These are phyloP conservation scores for Cercospora sesami DNA, from an alignment of 2,329 filamentous ascomycete genomes.

Conservation along the genomic window DNA sequence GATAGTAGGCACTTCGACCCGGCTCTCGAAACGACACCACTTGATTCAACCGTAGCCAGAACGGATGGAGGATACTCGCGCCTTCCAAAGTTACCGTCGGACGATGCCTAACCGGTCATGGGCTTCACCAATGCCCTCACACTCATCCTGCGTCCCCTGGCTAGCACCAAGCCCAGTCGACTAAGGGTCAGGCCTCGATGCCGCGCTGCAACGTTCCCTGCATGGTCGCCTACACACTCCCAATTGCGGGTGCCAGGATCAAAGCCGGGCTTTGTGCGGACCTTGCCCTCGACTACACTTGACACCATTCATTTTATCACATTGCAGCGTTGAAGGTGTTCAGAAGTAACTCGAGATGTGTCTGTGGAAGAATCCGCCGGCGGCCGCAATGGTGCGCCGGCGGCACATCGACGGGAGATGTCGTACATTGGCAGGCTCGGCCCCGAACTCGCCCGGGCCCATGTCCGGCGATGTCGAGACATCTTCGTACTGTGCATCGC, in stretches of 20 bases:
- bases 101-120: background rate
- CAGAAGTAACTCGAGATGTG: background rate
- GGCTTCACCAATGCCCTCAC: background rate
- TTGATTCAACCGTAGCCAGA: background rate
- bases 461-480: background rate
- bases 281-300: background rate
- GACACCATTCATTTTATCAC: background rate
- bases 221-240: background rate
- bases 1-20: background rate
- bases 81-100: background rate
- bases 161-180: background rate
- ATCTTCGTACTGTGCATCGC: background rate
- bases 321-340: background rate
- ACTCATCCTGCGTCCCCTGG: background rate
- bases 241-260: background rate
- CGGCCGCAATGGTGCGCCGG: background rate
- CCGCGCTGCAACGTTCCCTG: background rate
- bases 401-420: background rate
- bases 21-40: background rate
- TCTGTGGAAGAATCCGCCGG: background rate
- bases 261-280: background rate
- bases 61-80: background rate
- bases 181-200: background rate
- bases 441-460: background rate
- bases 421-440: background rate